Percentiles rank a stretch among this genome's conserved stretches.
Conservation (phyloP, 768 basidiomycete species). For the Termitomyces bulborhizus region DNA sequence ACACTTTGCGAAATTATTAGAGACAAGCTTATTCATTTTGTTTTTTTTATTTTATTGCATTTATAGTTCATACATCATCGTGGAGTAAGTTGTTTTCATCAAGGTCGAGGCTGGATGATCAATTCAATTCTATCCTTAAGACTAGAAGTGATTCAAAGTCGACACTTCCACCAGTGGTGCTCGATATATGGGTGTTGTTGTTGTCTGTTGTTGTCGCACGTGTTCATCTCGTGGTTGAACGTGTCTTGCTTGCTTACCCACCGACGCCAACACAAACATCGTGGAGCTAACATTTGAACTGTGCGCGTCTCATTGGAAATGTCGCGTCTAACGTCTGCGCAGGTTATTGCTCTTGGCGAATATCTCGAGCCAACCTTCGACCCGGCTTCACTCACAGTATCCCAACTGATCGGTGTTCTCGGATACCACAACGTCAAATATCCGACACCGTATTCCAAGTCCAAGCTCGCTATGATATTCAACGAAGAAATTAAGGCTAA, state of each 20-base stretch:
- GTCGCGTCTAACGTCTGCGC: slow-evolving; percentile 75
- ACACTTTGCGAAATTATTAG: neutral
- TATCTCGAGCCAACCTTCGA: slow-evolving; percentile 80
- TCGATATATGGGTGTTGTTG: no score
- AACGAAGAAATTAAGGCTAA: slow-evolving; percentile 68
- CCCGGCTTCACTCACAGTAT: slow-evolving; percentile 64
- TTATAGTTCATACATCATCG: neutral
- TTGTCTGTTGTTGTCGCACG: neutral
- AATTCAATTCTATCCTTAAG: no score
- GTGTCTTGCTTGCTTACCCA: no score
- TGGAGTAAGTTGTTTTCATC: neutral
- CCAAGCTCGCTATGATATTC: slow-evolving; percentile 72
- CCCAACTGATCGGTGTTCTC: slow-evolving; percentile 76
- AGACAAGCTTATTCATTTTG: neutral
- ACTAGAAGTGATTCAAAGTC: no score
- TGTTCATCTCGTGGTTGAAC: slow-evolving; percentile 6
- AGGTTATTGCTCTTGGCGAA: slow-evolving; percentile 68
- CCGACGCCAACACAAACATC: no score
- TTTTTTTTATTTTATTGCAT: neutral
- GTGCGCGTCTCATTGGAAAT: slow-evolving; percentile 26
- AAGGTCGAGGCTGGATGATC: no score
- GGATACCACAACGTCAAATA: slow-evolving; percentile 72
- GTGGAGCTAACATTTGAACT: neutral
- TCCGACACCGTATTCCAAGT: slow-evolving; percentile 70
- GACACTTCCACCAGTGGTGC: no score